Percentiles rank a stretch among this genome's conserved stretches.
These are phyloP conservation scores for Cutaneotrichosporon cyanovorans DNA, from an alignment of 1,284 basidiomycete species.

Conservation along the genomic window DNA sequence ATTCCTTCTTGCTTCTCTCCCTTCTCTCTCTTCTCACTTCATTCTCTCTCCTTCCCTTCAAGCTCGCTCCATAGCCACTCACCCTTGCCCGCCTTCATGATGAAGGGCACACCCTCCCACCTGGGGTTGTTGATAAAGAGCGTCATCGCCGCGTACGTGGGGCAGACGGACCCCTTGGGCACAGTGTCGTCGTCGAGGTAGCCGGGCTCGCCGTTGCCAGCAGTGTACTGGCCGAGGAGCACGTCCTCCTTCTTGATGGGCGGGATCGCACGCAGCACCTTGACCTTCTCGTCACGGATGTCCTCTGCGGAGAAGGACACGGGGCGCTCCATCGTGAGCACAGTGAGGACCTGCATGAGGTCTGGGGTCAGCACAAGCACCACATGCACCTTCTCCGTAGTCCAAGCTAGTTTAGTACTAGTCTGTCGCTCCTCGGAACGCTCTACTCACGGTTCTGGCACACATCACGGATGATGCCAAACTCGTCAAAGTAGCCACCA, in stretches of 20 bases:
- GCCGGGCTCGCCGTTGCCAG: slow-evolving; percentile 83
- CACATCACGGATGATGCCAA: slow-evolving; percentile 93
- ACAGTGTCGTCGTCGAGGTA: slow-evolving; percentile 93
- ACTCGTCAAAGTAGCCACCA: slow-evolving; percentile 97
- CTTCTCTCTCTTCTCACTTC: too few species aligned
- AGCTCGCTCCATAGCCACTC: too few species aligned
- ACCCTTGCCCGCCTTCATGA: slow-evolving; percentile 95
- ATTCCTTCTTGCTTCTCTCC: too few species aligned
- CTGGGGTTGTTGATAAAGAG: slow-evolving; percentile 87
- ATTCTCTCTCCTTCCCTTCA: too few species aligned
- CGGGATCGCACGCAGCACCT: slow-evolving; percentile 82
- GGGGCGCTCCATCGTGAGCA: slow-evolving; percentile 91
- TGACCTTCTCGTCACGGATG: slow-evolving; percentile 97
- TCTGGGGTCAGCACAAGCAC: slow-evolving; percentile 57
- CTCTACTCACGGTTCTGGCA: slow-evolving; percentile 81
- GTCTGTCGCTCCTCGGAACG: neutral
- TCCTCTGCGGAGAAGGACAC: slow-evolving; percentile 95
- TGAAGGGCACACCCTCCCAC: slow-evolving; percentile 96
- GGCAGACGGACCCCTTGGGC: slow-evolving; percentile 80
- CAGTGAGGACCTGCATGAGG: slow-evolving; percentile 81
- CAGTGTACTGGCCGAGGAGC: slow-evolving; percentile 85
- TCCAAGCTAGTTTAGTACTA: neutral
- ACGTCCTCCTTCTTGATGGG: slow-evolving; percentile 69
- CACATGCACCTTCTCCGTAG: too few species aligned
- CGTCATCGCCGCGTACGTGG: slow-evolving; percentile 81